These are phyloP conservation scores for Curvularia spicifera DNA, from an alignment of 2,329 filamentous ascomycete genomes.

Conservation along the genomic window DNA sequence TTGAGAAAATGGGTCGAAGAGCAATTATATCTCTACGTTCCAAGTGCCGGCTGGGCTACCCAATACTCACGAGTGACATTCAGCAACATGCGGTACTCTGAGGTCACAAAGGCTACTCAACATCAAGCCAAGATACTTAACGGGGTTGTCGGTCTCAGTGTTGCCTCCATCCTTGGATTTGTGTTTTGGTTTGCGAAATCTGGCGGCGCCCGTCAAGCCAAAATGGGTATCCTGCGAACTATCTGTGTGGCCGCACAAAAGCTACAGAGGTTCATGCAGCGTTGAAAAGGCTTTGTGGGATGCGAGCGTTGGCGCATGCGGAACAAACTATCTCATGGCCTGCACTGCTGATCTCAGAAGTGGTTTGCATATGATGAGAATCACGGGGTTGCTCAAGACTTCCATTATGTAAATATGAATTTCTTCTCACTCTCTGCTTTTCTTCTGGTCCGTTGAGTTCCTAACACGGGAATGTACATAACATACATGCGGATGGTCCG, in stretches of 20 bases:
- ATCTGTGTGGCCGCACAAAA: conserved; percentile 37
- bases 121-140: conserved; percentile 44
- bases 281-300: conserved; percentile 8
- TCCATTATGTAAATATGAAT: background rate
- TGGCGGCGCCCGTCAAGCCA: conserved; percentile 30
- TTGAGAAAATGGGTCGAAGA: conserved; percentile 88
- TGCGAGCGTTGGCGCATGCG: no score
- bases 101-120: conserved; percentile 74
- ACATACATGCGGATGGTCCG: background rate
- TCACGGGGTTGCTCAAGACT: background rate
- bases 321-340: background rate
- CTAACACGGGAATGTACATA: background rate
- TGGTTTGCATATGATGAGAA: background rate
- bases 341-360: background rate
- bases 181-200: conserved; percentile 32
- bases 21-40: conserved; percentile 75
- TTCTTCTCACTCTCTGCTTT: background rate
- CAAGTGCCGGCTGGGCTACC: conserved; percentile 83
- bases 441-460: background rate
- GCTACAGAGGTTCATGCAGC: conserved; percentile 20
- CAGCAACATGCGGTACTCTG: conserved; percentile 87
- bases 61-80: conserved; percentile 94
- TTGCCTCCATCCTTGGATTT: conserved; percentile 26
- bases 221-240: conserved; percentile 37
- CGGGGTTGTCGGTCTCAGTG: conserved; percentile 32